Evolutionary conservation across 768 basidiomycete genomes (phyloP), one percentile per base, ranked within the genome.

Genomic region (Hydnum rufescens): DNA sequence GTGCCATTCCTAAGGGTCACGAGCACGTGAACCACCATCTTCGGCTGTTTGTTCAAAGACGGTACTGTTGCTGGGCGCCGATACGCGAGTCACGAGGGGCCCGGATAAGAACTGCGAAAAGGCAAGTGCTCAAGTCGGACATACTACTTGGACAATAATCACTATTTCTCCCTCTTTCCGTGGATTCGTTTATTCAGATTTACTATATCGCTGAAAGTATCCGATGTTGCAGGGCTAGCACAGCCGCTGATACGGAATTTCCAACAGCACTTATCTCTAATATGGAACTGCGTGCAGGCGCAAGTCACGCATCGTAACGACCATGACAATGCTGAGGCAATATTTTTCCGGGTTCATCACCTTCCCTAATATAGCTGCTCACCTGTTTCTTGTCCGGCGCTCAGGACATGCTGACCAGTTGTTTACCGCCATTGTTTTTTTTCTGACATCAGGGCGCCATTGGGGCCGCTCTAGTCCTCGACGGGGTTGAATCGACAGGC

Each of bases 51-150:
- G 52, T 96, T 83, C 66, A 80, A 79, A 58, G 86, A 87, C 62
- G 95, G 95, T 3, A 80, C 97, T 58, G 76, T n/a, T 93, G 18
- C 75, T 99, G 3, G 95, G 93, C 44, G 95, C 95, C 13, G 95
- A 97, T 66, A 99, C 95, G 1, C 74, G 93, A 60, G 92, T 95
- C 3, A 97, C 95, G 0, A 85, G 80, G 55, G 95, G 93, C 1
- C 75, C 76, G 23, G n/a, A 96, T 70, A 97, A 99, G 76, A 99
- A 99, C 68, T 99, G 93, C 67, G 93, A 97, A 71, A 99, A 99
- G 82, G 93, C n/a, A n/a, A n/a, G n/a, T n/a, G n/a, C n/a, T n/a
- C 13, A 13, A 8, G n/a, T 32, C 2, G 22, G 25, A 30, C 31
- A 26, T 26, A 26, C 23, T 13, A 28, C 46, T 30, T 51, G 46